Evolutionary conservation across 1,284 basidiomycete genomes (phyloP), one percentile per base, ranked within the genome.

Genomic region (Marasmius tenuissimus): DNA sequence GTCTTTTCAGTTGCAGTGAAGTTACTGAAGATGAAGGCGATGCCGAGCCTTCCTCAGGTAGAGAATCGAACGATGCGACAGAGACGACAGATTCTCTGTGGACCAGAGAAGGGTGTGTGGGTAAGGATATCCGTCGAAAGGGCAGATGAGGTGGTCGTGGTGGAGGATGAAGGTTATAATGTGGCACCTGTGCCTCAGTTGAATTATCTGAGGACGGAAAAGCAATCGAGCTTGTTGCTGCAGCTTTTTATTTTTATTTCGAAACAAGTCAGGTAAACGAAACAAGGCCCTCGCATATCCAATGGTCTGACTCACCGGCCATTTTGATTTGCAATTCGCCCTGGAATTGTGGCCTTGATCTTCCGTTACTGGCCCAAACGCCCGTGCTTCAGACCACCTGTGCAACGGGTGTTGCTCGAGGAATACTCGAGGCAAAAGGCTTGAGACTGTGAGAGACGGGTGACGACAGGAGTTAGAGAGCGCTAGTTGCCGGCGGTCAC

Each of bases 41-140:
- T 38, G 53, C 18, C 35, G 48, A 33, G 49, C 50, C 51, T 63
- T 49, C 27, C 65, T 67, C 16, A 54, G 61, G 54, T 63, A 69
- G 52, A 65, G 66, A 67, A 65, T 71, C 58, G 66, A 61, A 34
- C 1, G 90, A 91, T 5, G 84, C 78, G 8, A 89, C 77, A 69
- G 88, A 91, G 61, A 82, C 82, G 11, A 89, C 79, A 0, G 90
- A 91, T 51, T 86, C 81, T 55, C 89, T 77, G 64, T 89, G 77
- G 27, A 80, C 69, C 14, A 82, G 64, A 54, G 81, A 80, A 2
- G 88, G 85, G 7, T 82, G 77, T 8, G 85, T 81, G 12, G 91
- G 91, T 8, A 92, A 76, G 14, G 91, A 92, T 63, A 92, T 92
- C 49, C 91, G 81, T 59, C 91, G 84, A 70, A 92, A 92, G 9